phyloP scores from a whole-genome alignment of 306 rosid genomes.

The Cicer cuneatum region DNA sequence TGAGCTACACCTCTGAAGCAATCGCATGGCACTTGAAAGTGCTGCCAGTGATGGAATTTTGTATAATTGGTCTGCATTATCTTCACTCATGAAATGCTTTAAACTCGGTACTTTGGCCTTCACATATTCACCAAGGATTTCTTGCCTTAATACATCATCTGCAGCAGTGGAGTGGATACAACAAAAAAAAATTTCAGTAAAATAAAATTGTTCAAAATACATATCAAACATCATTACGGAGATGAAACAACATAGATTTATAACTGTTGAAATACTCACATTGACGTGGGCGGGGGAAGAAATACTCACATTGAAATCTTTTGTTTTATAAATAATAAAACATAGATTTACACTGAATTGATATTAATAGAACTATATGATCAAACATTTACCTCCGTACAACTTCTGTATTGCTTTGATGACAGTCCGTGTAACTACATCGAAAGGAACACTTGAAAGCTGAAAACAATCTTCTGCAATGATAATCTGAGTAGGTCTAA shows the following conservation, averaged over 20 bases:
- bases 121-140: slow-evolving; percentile 71
- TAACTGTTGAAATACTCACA: not conserved
- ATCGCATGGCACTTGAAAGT: slow-evolving; percentile 71
- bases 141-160: slow-evolving; percentile 70
- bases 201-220: slow-evolving; percentile 24
- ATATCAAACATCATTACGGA: slow-evolving; percentile 12
- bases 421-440: slow-evolving; percentile 49
- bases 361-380: not conserved
- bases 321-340: slow-evolving; percentile 12
- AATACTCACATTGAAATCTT: not conserved
- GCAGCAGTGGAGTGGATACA: slow-evolving; percentile 37
- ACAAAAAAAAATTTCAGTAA: slow-evolving; percentile 7
- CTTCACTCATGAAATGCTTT: slow-evolving; percentile 60
- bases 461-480: slow-evolving; percentile 86
- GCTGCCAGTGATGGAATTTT: slow-evolving; percentile 83
- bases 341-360: not conserved
- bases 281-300: not conserved
- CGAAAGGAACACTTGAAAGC: slow-evolving; percentile 69
- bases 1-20: slow-evolving; percentile 67
- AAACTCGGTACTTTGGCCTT: slow-evolving; percentile 72
- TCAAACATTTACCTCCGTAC: slow-evolving; percentile 68
- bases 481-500: slow-evolving; percentile 60
- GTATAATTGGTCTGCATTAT: slow-evolving; percentile 52
- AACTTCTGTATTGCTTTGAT: slow-evolving; percentile 62
- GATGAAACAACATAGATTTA: not conserved